A percentile compares a stretch with the other conserved stretches of the same genome.
phyloP scores from a whole-genome alignment of 1,284 basidiomycete species.

The Cryptococcus sp. region DNA sequence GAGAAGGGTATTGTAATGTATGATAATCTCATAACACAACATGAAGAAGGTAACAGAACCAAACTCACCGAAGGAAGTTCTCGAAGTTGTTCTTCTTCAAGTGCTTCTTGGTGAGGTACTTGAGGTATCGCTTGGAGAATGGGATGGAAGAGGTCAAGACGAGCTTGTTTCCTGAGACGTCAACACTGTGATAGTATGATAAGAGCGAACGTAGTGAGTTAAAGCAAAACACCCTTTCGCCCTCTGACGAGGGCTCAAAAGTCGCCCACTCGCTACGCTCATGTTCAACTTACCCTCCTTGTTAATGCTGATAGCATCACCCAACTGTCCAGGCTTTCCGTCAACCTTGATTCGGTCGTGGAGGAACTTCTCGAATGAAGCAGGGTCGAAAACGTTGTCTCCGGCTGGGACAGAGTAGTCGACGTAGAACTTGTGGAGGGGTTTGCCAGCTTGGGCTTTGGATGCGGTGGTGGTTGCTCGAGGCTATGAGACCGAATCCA shows the following conservation, averaged over 20 bases:
- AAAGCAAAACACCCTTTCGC: too few relatives aligned
- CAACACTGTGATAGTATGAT: too few relatives aligned
- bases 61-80: constrained; percentile 44
- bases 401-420: constrained; percentile 90
- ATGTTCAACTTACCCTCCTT: constrained; percentile 62
- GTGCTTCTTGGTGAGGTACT: constrained; percentile 92
- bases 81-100: constrained; percentile 59
- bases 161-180: constrained; percentile 71
- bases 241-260: too few relatives aligned
- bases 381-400: constrained; percentile 86
- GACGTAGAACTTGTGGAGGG: constrained; percentile 80
- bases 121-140: constrained; percentile 79
- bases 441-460: constrained; percentile 62
- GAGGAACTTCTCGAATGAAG: constrained; percentile 86
- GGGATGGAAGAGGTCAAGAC: constrained; percentile 74
- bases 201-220: too few relatives aligned
- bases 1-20: too few relatives aligned
- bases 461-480: constrained; percentile 31
- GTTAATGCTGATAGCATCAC: constrained; percentile 73
- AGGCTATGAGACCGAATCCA: constrained; percentile 23
- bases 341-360: constrained; percentile 88
- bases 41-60: not conserved
- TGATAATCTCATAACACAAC: too few relatives aligned
- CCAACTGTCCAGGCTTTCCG: constrained; percentile 68
- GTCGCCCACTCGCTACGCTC: not conserved